A percentile compares a stretch with the other conserved stretches of the same genome.
phyloP scores from a whole-genome alignment of 1,284 basidiomycete species.

The Cutaneotrichosporon sp. region DNA sequence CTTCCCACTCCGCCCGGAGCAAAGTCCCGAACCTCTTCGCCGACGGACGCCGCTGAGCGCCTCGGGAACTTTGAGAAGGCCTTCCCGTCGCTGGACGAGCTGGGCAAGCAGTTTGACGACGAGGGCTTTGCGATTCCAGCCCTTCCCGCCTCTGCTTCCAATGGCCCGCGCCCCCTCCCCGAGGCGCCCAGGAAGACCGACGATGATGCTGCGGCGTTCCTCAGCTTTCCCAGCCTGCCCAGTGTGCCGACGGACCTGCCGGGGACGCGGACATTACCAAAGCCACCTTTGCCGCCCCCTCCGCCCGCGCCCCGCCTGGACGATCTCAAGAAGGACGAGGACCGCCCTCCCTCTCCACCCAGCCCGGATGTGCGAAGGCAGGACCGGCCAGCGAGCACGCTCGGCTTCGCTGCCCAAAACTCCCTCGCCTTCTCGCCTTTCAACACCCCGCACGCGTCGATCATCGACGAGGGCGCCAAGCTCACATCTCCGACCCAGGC shows the following conservation, averaged over 20 bases:
- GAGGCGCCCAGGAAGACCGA: constrained; percentile 10
- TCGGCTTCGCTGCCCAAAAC: constrained; percentile 13
- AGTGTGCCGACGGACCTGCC: constrained; percentile 23
- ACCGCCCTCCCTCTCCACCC: constrained; percentile 7
- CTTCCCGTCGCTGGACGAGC: constrained; percentile 50
- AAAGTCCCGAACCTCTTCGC: background rate
- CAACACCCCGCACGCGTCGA: background rate
- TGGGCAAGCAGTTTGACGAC: constrained; percentile 45
- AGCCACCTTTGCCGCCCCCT: constrained; percentile 14
- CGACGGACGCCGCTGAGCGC: background rate
- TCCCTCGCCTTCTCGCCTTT: background rate
- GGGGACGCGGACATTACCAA: background rate
- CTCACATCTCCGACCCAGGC: background rate
- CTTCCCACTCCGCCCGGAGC: background rate
- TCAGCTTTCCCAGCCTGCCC: constrained; percentile 19
- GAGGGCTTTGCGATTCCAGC: constrained; percentile 19
- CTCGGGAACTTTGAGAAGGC: constrained; percentile 16
- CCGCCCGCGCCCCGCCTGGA: constrained; percentile 12
- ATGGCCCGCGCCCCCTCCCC: background rate
- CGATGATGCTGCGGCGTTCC: constrained; percentile 5
- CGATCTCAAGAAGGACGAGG: background rate
- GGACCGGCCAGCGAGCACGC: constrained; percentile 33
- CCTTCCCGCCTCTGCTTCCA: background rate
- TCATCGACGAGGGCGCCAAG: constrained; percentile 1
- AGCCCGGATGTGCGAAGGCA: constrained; percentile 3